Evolutionary conservation across 2,329 filamentous ascomycete species (phyloP).

Genomic region (Hyphodiscus sp.): DNA sequence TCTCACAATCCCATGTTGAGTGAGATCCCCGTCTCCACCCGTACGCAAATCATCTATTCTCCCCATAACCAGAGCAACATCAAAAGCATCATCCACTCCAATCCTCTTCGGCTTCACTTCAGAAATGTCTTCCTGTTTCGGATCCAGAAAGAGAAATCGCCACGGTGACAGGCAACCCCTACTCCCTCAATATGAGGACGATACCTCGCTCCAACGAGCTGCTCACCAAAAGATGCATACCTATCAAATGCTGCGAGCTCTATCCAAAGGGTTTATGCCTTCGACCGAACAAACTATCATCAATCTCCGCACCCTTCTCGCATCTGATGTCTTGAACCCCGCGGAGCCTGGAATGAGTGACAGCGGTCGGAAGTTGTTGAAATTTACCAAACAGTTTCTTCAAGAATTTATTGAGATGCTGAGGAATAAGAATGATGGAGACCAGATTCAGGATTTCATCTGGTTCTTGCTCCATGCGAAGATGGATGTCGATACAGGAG

Average conservation of each 20-base stretch:
- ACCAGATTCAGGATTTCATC: slow-evolving; percentile 87
- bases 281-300: slow-evolving; percentile 78
- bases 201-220: slow-evolving; percentile 68
- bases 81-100: not conserved
- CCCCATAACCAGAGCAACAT: too few species aligned
- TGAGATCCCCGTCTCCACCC: not conserved
- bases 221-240: slow-evolving; percentile 87
- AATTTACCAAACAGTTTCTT: slow-evolving; percentile 67
- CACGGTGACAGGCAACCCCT: slow-evolving; percentile 51
- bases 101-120: not conserved
- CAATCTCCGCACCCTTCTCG: slow-evolving; percentile 72
- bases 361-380: slow-evolving; percentile 67
- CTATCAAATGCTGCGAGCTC: slow-evolving; percentile 82
- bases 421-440: slow-evolving; percentile 71
- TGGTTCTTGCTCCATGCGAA: slow-evolving; percentile 77
- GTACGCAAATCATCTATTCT: not conserved
- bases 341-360: slow-evolving; percentile 69
- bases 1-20: slow-evolving; percentile 9
- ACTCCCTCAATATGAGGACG: slow-evolving; percentile 75
- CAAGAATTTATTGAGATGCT: slow-evolving; percentile 76
- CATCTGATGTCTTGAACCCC: slow-evolving; percentile 72
- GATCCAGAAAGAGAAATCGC: slow-evolving; percentile 24
- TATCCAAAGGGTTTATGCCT: slow-evolving; percentile 83
- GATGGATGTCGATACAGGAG: slow-evolving; percentile 59
- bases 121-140: slow-evolving; percentile 30